A percentile compares a stretch with the other conserved stretches of the same genome.
phyloP scores from a whole-genome alignment of 2,329 filamentous ascomycete species.

The Pseudogymnoascus sp. region DNA sequence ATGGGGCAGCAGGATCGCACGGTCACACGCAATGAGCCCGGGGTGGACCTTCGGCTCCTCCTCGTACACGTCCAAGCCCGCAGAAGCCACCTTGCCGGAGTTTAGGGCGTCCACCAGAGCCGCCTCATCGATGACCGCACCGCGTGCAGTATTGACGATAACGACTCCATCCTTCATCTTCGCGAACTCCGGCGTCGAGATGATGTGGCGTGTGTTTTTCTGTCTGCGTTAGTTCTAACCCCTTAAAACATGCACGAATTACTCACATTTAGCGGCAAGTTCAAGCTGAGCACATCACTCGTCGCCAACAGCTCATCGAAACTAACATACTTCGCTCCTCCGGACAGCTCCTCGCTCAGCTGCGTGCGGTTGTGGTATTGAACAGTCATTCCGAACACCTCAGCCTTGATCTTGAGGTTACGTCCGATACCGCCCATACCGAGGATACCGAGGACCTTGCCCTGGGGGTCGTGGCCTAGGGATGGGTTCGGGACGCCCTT shows the following conservation, averaged over 20 bases:
- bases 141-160: conserved; percentile 75
- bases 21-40: conserved; percentile 59
- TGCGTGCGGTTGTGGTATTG: conserved; percentile 65
- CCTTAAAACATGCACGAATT: neutral
- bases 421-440: conserved; percentile 82
- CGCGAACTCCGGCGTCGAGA: conserved; percentile 60
- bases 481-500: conserved; percentile 48
- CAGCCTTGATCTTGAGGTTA: conserved; percentile 65
- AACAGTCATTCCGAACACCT: conserved; percentile 66
- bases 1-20: conserved; percentile 70
- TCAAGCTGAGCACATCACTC: conserved; percentile 72
- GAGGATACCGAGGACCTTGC: conserved; percentile 70
- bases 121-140: conserved; percentile 72
- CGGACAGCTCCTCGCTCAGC: conserved; percentile 45
- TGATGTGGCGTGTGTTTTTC: conserved; percentile 63
- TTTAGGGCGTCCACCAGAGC: conserved; percentile 68
- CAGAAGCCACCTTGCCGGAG: conserved; percentile 59
- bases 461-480: conserved; percentile 67
- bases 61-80: conserved; percentile 75
- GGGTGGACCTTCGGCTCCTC: conserved; percentile 70
- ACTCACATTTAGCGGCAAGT: conserved; percentile 72
- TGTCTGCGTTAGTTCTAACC: conserved; percentile 19
- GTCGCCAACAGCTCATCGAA: conserved; percentile 63
- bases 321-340: conserved; percentile 56
- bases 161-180: conserved; percentile 73